These are phyloP conservation scores for Pythium folliculosum DNA, from an alignment of 352 stramenopile species.

Conservation along the genomic window DNA sequence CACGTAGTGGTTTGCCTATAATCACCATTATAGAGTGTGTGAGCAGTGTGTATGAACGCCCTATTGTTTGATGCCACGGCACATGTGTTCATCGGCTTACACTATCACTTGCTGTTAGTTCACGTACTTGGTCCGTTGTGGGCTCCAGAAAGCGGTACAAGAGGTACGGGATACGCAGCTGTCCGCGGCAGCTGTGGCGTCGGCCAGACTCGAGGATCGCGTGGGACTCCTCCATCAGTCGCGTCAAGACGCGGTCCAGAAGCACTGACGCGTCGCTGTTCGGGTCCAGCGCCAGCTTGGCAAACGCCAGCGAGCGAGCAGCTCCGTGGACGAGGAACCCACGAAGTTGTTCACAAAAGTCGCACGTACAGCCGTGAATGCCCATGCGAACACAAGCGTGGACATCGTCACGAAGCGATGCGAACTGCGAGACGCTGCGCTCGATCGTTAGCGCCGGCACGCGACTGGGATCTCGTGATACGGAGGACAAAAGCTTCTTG, in stretches of 20 bases:
- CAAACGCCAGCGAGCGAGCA: background rate
- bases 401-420: background rate
- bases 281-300: background rate
- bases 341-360: background rate
- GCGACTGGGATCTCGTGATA: background rate
- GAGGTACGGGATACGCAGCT: background rate
- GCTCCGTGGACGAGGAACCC: background rate
- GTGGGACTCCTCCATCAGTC: background rate
- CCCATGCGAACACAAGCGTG: background rate
- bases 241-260: background rate
- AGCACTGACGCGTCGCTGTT: background rate
- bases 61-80: no score
- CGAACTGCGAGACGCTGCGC: background rate
- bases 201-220: background rate
- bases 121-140: no score
- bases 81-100: no score
- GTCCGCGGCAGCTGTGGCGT: background rate
- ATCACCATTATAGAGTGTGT: no score
- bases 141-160: conserved; percentile 4
- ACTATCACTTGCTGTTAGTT: no score
- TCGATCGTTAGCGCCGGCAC: background rate
- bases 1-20: no score
- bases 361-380: background rate
- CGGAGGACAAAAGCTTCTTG: background rate
- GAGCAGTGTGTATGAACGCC: no score